These are phyloP conservation scores for Taphrina flavorubra DNA, from an alignment of 1,139 yeast species.

Conservation along the genomic window DNA sequence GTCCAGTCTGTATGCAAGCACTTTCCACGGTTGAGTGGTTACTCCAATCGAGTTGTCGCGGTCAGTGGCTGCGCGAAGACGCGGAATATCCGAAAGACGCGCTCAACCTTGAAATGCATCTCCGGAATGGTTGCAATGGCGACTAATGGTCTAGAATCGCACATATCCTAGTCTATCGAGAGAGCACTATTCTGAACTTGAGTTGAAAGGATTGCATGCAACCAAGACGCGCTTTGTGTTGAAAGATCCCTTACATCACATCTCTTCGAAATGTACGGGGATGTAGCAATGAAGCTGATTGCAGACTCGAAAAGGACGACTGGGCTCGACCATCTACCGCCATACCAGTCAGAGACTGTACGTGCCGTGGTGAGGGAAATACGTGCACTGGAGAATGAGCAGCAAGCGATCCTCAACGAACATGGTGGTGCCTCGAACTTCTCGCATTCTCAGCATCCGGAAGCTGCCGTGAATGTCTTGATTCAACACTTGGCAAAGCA, in stretches of 20 bases:
- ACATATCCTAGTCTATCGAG: too few species aligned
- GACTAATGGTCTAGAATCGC: too few species aligned
- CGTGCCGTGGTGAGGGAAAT: constrained; percentile 61
- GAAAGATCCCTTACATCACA: not conserved
- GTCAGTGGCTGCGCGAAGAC: not conserved
- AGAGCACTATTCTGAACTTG: too few species aligned
- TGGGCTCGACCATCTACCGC: constrained; percentile 69
- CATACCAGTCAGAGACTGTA: constrained; percentile 77
- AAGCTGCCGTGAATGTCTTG: constrained; percentile 67
- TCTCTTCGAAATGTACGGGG: constrained; percentile 74
- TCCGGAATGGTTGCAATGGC: too few species aligned
- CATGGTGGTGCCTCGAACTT: constrained; percentile 57
- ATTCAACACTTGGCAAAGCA: constrained; percentile 83
- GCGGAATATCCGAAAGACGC: not conserved
- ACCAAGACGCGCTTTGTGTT: too few species aligned
- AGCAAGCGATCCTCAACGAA: constrained; percentile 55
- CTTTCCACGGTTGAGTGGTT: too few species aligned
- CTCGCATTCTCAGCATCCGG: constrained; percentile 50
- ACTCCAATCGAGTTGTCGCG: too few species aligned
- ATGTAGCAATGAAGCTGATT: constrained; percentile 76
- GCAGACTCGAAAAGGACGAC: constrained; percentile 82
- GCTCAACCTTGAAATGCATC: not conserved
- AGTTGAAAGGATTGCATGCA: too few species aligned
- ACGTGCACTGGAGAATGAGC: constrained; percentile 54
- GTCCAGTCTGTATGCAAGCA: too few species aligned